A percentile compares a stretch with the other conserved stretches of the same genome.
phyloP scores from a whole-genome alignment of 176 grass and related monocot species.

The Triticum aestivum region IWGSC_CS_RefSeq_v2.1 NC_057804.1:412247391-412247890 shows the following conservation, averaged over 20 bases:
- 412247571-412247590: not conserved
- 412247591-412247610: not conserved
- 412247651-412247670: not conserved
- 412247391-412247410: constrained; percentile 40
- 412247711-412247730: constrained; percentile 19
- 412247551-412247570: not conserved
- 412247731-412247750: constrained; percentile 63
- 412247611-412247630: not conserved
- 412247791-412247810: constrained; percentile 69
- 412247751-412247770: constrained; percentile 76
- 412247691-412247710: constrained; percentile 11
- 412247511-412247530: not conserved
- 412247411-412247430: constrained; percentile 81
- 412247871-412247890: not conserved
- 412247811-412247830: constrained; percentile 20
- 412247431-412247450: constrained; percentile 59
- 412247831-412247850: not conserved
- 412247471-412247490: constrained; percentile 7
- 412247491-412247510: not conserved
- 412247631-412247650: not conserved
- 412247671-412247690: not conserved
- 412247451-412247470: not conserved
- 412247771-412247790: constrained; percentile 74
- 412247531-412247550: not conserved
- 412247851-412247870: not conserved